Evolutionary conservation across 2,329 filamentous ascomycete species (phyloP), one percentile per base, ranked within the genome.

Genomic region (Aspergillus sp.): DNA sequence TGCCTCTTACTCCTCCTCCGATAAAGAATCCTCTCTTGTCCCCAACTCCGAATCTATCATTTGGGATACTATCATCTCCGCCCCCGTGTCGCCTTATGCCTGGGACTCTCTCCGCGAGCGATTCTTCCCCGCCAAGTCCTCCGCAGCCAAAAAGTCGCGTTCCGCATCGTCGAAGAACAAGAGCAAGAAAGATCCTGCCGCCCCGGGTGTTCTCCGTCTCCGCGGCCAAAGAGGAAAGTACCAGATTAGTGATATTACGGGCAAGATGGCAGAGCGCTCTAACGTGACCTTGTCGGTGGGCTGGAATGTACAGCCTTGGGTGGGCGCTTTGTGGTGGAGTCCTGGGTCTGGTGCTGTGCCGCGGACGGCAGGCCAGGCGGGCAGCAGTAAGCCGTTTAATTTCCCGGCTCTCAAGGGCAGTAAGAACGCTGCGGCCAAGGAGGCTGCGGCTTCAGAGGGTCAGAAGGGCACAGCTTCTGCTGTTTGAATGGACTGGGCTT

Each of bases 281-380:
- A 83, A 93, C 63, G 88, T 91, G 44, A 83, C 81, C 28, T 73
- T 98, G 50, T 82, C 84, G 58, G 73, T 97, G 42, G 85, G 93
- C 62, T 98, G 95, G 82, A 97, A 97, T 70, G 86, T 97, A 47
- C 93, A 98, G 75, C 93, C 93, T 29, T 97, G 91, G 88, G 89
- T 98, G 8, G 93, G 93, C 10, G 70, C 85, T 41, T 69, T 97
- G 65, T 86, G 86, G 34, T 98, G 93, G 93, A 85, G 86, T 59
- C 74, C 81, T 29, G 65, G 62, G 13, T 65, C 65, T 10, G 64
- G 66, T 50, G 66, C 77, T 68, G 33, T 77, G 69, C 46, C 66
- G 33, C 75, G 77, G 71, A 73, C 76, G 48, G 70, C 63, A 12
- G 62, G 80, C 4, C 63, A 70, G 46, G 74, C 74, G 2, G 77